These are phyloP conservation scores for Chlorella sp. DNA, from an alignment of 139 green algal species.

Conservation along the genomic window DNA sequence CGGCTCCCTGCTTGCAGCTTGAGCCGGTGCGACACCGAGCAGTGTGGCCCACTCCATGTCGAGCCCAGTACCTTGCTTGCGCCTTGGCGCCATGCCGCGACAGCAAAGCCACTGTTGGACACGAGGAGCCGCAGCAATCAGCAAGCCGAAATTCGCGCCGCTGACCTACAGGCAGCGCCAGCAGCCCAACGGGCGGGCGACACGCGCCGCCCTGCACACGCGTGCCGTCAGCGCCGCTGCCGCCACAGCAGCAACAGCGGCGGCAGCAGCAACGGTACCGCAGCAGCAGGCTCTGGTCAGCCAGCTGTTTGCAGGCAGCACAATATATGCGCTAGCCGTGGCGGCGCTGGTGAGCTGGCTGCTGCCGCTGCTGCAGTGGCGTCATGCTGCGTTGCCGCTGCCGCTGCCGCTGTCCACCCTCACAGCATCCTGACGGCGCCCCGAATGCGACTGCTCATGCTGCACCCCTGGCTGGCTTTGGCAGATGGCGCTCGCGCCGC, in stretches of 20 bases:
- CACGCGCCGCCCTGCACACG: background rate
- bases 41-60: no score
- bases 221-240: background rate
- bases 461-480: background rate
- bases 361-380: background rate
- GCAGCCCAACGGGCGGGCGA: background rate
- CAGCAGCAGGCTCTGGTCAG: constrained; percentile 6
- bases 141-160: background rate
- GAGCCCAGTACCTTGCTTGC: no score
- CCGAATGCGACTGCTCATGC: background rate
- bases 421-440: background rate
- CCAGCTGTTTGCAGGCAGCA: constrained; percentile 39
- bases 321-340: constrained; percentile 12
- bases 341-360: constrained; percentile 19
- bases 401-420: background rate
- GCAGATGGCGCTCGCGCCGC: constrained; percentile 38
- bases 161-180: no score
- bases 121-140: background rate
- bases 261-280: background rate
- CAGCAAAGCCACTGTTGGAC: no score
- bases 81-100: no score
- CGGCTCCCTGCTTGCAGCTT: no score
- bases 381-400: background rate
- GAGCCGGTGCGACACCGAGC: no score
- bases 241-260: constrained; percentile 3